phyloP scores from a whole-genome alignment of 495 filamentous ascomycete species.

The Tuber melanosporum region DNA sequence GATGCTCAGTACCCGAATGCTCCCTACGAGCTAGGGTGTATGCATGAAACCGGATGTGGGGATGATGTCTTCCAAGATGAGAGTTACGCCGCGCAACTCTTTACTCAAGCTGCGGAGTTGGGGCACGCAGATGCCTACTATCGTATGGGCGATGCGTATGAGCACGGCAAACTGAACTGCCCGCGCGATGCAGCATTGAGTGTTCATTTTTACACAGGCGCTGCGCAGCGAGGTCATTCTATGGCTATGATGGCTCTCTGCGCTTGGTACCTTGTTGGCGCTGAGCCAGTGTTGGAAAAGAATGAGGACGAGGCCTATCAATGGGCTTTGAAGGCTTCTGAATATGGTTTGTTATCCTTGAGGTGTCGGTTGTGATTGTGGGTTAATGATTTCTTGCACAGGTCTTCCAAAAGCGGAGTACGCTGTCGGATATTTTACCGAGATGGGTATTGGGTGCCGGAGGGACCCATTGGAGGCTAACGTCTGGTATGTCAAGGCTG shows the following conservation, averaged over 20 bases:
- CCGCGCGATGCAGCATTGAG: conserved; percentile 86
- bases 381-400: conserved; percentile 41
- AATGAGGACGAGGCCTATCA: conserved; percentile 95
- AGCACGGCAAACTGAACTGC: conserved; percentile 80
- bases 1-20: conserved; percentile 87
- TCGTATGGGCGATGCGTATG: conserved; percentile 91
- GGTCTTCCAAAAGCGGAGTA: conserved; percentile 91
- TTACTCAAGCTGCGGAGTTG: conserved; percentile 87
- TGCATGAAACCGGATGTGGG: conserved; percentile 85
- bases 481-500: conserved; percentile 96
- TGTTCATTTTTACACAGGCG: conserved; percentile 94
- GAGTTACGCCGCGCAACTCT: conserved; percentile 85
- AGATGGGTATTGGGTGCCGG: conserved; percentile 94
- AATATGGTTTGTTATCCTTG: conserved; percentile 58
- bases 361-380: conserved; percentile 16
- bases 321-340: conserved; percentile 83
- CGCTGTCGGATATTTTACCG: conserved; percentile 92
- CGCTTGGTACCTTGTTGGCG: conserved; percentile 96
- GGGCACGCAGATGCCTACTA: conserved; percentile 79
- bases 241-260: conserved; percentile 98
- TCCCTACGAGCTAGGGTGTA: conserved; percentile 78
- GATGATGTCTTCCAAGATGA: conserved; percentile 88
- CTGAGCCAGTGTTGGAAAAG: conserved; percentile 84
- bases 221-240: conserved; percentile 74
- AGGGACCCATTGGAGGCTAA: conserved; percentile 91